Evolutionary conservation across 768 basidiomycete genomes (phyloP), one percentile per base, ranked within the genome.

Genomic region (Lentinula guzmanii): DNA sequence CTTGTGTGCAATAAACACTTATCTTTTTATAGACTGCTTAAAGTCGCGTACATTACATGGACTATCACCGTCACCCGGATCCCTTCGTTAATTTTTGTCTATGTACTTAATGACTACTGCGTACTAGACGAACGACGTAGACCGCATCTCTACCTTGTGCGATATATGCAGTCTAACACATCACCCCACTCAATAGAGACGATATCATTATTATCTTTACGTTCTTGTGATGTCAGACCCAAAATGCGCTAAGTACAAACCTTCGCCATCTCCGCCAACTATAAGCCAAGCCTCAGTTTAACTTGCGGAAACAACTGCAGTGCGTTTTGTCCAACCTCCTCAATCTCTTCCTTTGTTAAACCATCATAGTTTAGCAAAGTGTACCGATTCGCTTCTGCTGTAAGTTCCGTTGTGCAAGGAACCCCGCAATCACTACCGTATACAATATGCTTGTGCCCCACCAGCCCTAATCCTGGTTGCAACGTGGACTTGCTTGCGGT

Each of bases 1-100:
- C 4, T 18, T 21, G 28, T 21, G 28, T 39, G 13, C 57, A 39
- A 15, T 5, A 18, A 5, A n/a, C 7, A 35, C 76, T 31, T 69
- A 79, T 37, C 37, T 34, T 16, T 33, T 11, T 50, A 16, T n/a
- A 59, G 58, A 59, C 58, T 24, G 58, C 58, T 21, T 59, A 48
- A 59, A 42, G 33, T 46, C 13, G 24, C 28, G 31, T 59, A 6
- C 15, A 34, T n/a, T 56, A 56, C 24, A 42, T 33, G 53, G 37
- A 53, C 52, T 34, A 35, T 13, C n/a, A 55, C 5, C n/a, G 43
- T 16, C 39, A n/a, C 9, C 24, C 46, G 46, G 58, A 59, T 50
- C 24, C 33, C 31, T 31, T 15, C 16, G 42, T 43, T 51, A n/a
- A 46, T 48, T 37, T n/a, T 37, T 4, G 45, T 50, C 58, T 50